phyloP scores from a whole-genome alignment of 176 grass and related monocot genomes.

The Canna indica region DNA sequence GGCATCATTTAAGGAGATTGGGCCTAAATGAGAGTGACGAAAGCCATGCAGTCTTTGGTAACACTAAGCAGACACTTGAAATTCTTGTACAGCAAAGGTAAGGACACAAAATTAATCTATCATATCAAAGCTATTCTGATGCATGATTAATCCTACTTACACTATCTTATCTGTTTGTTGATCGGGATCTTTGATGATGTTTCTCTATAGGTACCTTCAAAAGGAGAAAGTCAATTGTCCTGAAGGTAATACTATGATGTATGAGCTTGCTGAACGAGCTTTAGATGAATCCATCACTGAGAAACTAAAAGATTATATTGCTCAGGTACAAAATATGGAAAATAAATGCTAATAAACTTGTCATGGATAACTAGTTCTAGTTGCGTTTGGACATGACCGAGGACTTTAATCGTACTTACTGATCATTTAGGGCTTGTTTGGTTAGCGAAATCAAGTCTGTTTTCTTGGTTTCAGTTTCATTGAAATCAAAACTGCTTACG shows the following conservation, averaged over 20 bases:
- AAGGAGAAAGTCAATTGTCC: conserved; percentile 82
- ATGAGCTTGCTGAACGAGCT: conserved; percentile 85
- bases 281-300: conserved; percentile 53
- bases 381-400: neutral
- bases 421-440: too few species aligned
- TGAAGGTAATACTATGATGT: conserved; percentile 63
- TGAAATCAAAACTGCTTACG: too few species aligned
- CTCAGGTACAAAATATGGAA: conserved; percentile 33
- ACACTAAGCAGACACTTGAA: conserved; percentile 72
- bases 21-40: conserved; percentile 60
- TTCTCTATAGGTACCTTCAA: conserved; percentile 50
- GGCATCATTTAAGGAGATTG: conserved; percentile 67
- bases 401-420: too few species aligned
- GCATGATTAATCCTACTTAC: neutral
- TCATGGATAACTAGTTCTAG: neutral
- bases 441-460: too few species aligned
- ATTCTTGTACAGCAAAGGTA: conserved; percentile 83
- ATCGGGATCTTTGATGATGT: conserved; percentile 11
- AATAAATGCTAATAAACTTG: neutral
- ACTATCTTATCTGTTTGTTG: neutral
- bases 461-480: too few species aligned
- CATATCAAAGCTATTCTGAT: neutral
- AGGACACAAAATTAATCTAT: neutral
- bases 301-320: conserved; percentile 65
- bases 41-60: conserved; percentile 44